Evolutionary conservation across 2,329 filamentous ascomycete species (phyloP), one percentile per base, ranked within the genome.

Genomic region (Fusarium sororula): DNA sequence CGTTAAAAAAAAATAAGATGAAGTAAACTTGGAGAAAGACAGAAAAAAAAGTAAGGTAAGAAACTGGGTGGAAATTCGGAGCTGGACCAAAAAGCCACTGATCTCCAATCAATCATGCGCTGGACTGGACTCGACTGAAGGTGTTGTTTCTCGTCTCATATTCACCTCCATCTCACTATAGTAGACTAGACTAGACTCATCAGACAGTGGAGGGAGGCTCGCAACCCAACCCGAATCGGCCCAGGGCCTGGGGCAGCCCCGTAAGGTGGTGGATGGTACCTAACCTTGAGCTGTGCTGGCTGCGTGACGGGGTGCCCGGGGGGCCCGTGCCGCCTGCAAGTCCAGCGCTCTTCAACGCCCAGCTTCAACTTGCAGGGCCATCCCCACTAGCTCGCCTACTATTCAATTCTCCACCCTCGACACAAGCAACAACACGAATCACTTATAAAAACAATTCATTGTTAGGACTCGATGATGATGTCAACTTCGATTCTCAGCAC

Each of bases 51-150:
- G 57, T 51, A 56, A 64, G 61, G 54, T 44, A 56, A 63, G 60
- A 66, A 67, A 67, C 62, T 68, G 63, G 50, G 66, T 45, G 57
- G 72, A 69, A 74, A 70, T 63, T 73, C 56, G 64, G 64, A 72
- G 60, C 60, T 61, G 65, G 60, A 69, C 57, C 56, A 59, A 74
- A 72, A 30, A 39, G 50, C 44, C 39, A 72, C 50, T 54, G 65
- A 75, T 75, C 72, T 69, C 68, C 69, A 75, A 73, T 75, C 72
- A 74, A 68, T 68, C 51, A 74, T 74, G 67, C 63, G 66, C 64
- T 67, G 55, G 42, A 30, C 64, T 63, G 30, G 48, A 37, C 53
- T 62, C 37, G 44, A 66, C 48, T 74, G 38, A 60, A 74, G 67
- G 53, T 74, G 68, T 74, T 74, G 71, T 72, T 74, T 47, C 41